phyloP scores from a whole-genome alignment of 495 filamentous ascomycete species.

The Penicillium samsonianum region DNA sequence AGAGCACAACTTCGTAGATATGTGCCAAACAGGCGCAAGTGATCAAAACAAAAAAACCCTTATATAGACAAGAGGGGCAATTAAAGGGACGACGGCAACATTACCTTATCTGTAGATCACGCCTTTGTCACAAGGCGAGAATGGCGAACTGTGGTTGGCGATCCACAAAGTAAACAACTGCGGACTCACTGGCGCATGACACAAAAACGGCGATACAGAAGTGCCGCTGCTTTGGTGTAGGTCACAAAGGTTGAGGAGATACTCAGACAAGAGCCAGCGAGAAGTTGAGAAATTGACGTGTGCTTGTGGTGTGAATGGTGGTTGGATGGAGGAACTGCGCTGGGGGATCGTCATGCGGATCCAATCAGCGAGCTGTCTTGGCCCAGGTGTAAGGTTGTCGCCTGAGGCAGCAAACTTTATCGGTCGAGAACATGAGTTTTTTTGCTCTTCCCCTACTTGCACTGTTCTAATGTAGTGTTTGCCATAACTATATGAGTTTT shows the following conservation, averaged over 20 bases:
- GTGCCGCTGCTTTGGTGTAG: not conserved
- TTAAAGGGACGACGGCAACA: conserved; percentile 7
- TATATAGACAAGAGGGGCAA: conserved; percentile 15
- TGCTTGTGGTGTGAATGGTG: conserved; percentile 12
- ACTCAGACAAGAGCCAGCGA: conserved; percentile 7
- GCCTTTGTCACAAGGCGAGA: conserved; percentile 20
- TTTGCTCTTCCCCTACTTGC: not conserved
- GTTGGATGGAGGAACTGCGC: conserved; percentile 16
- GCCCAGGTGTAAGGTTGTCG: not conserved
- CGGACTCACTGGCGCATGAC: conserved; percentile 4
- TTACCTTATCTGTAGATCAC: conserved; percentile 22
- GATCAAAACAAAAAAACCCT: not conserved
- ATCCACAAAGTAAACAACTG: conserved; percentile 16
- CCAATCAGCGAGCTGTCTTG: not conserved
- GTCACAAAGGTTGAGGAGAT: not conserved
- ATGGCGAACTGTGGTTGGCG: conserved; percentile 16
- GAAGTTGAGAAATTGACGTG: conserved; percentile 7
- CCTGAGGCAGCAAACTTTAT: conserved; percentile 10
- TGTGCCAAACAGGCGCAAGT: not conserved
- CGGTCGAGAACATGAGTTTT: too few relatives aligned
- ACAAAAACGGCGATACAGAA: conserved; percentile 12
- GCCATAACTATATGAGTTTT: not conserved
- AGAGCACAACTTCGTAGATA: not conserved
- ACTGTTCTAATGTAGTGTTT: not conserved
- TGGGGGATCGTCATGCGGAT: conserved; percentile 1